A percentile compares a stretch with the other conserved stretches of the same genome.
Conservation (phyloP, 2,329 filamentous ascomycete species). For the Nemania sp. region DNA sequence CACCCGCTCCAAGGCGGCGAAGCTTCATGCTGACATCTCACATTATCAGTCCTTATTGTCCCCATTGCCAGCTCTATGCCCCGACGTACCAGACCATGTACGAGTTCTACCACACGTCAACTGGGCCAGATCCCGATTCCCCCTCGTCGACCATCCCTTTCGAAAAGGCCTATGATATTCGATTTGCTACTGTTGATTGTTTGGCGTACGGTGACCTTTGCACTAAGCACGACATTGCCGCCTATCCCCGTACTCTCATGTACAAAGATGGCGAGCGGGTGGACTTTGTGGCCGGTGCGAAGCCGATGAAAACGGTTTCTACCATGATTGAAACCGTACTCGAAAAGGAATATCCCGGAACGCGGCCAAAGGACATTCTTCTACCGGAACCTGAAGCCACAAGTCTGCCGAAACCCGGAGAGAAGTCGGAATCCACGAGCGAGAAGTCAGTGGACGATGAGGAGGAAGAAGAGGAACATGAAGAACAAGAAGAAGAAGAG, state of each 20-base stretch:
- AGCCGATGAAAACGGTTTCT: constrained; percentile 68
- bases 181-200: constrained; percentile 86
- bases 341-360: constrained; percentile 78
- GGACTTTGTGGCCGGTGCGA: constrained; percentile 66
- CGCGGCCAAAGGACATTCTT: constrained; percentile 67
- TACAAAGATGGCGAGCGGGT: constrained; percentile 76
- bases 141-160: constrained; percentile 58
- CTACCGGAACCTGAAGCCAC: constrained; percentile 73
- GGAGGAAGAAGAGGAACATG: too few species aligned
- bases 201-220: constrained; percentile 81
- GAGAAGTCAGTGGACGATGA: constrained; percentile 32
- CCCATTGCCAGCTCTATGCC: constrained; percentile 77
- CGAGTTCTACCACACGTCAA: constrained; percentile 91
- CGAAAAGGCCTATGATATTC: constrained; percentile 82
- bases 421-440: constrained; percentile 34
- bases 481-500: constrained; percentile 33
- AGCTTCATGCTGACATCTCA: constrained; percentile 11
- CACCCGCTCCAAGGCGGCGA: neutral
- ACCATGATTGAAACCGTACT: constrained; percentile 74
- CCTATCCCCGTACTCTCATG: constrained; percentile 77
- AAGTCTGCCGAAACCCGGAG: constrained; percentile 41
- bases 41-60: constrained; percentile 58
- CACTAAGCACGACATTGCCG: constrained; percentile 63
- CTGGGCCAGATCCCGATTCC: constrained; percentile 63
- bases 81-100: constrained; percentile 90